Base-by-base conservation (phyloP, 306 rosid genomes). In the apple (Malus domestica) region DNA sequence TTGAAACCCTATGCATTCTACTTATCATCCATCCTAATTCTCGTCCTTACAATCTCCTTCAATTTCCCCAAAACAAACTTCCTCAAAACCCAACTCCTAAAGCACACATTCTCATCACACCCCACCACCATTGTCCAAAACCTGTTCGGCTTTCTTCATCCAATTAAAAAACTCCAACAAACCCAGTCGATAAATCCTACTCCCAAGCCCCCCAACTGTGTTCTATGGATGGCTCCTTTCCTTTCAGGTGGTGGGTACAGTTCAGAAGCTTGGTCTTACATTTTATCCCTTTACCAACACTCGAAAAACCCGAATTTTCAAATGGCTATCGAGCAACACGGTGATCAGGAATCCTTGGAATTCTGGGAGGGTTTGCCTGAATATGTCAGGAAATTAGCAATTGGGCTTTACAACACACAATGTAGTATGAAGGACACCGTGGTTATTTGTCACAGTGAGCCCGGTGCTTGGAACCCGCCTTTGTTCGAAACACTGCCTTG, bases 201-300 rank as follows among this genome's bases (percentile, higher is more conserved):
- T 71, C 51, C 85, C 68, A 13, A 54, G 11, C 52, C 89, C 22
- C 74, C 83, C 61, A 54, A 58, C 38, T 93, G 96, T 71, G 83
- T 93, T 7, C 85, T 93, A 59, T 93, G 96, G 96, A 90, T 90
- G 96, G 92, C 98, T 22, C 95, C 96, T 1, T 90, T 93, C 79
- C 95, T 93, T 49, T 93, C 98, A 22, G 91, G 93, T 65, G 96
- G 98, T 63, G 98, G 98, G 79, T 93, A 93, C 81, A 83, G 96
- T 63, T 93, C 96, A 63, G 96, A 93, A 84, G 83, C 80, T 76
- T 93, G 98, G 96, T 93, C 98, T 3, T 90, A 93, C 61, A 49
- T 93, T 77, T 82, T 86, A 66, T 85, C 96, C 61, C 91, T 93
- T 73, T 80, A 84, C 30, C 59, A 66, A 30, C 88, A 79, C 46